Conservation (phyloP, 2,329 filamentous ascomycete species). For the Colletotrichum lindemuthianum region DNA sequence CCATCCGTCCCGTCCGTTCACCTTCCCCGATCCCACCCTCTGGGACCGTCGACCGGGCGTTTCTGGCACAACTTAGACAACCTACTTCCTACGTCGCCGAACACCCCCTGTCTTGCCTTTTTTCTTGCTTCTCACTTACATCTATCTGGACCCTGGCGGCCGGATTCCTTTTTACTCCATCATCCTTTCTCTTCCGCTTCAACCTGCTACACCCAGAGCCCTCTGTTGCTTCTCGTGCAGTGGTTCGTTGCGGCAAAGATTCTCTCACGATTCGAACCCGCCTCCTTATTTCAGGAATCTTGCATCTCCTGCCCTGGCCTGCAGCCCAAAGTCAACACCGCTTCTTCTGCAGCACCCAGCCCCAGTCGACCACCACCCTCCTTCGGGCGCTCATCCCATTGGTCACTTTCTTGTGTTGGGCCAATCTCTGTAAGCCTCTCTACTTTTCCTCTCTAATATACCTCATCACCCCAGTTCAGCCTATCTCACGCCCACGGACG, state of each 20-base stretch:
- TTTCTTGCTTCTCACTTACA: slow-evolving; percentile 9
- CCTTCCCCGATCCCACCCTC: too few species aligned
- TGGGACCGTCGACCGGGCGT: too few species aligned
- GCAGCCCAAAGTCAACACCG: slow-evolving; percentile 8
- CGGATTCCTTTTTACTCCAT: not conserved
- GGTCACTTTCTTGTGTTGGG: not conserved
- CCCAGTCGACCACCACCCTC: not conserved
- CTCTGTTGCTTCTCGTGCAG: too few species aligned
- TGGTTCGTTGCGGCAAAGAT: slow-evolving; percentile 7
- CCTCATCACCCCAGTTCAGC: slow-evolving; percentile 23
- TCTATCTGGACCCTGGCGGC: slow-evolving; percentile 34
- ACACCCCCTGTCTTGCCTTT: slow-evolving; percentile 1
- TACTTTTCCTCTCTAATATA: not conserved
- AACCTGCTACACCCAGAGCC: not conserved
- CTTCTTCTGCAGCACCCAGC: slow-evolving; percentile 7
- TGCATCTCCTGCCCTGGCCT: not conserved
- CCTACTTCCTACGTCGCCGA: not conserved
- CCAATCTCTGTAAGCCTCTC: slow-evolving; percentile 20
- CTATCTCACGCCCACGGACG: slow-evolving; percentile 21
- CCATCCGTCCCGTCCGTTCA: too few species aligned
- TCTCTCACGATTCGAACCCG: not conserved
- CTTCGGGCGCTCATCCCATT: not conserved
- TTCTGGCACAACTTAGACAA: too few species aligned
- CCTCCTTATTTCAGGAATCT: too few species aligned
- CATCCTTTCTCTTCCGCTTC: not conserved